These are phyloP conservation scores for Psidium guajava DNA, from an alignment of 345 rosid genomes.

Conservation along the genomic window DNA sequence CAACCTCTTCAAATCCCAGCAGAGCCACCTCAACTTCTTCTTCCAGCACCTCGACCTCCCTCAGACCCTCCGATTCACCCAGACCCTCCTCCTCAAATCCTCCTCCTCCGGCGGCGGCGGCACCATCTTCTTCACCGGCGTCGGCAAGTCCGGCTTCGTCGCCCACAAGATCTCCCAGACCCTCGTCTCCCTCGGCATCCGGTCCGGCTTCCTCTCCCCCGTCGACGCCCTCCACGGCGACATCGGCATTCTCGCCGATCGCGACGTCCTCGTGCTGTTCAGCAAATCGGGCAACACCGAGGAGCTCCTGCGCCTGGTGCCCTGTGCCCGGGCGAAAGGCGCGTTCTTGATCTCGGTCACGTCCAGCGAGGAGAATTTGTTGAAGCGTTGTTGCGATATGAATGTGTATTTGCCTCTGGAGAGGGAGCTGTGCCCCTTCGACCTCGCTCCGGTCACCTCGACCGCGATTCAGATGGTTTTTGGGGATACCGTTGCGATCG, in stretches of 20 bases:
- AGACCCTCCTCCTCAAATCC: slow-evolving; percentile 32
- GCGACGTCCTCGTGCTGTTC: slow-evolving; percentile 62
- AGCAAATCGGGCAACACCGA: slow-evolving; percentile 86
- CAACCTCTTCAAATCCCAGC: slow-evolving; percentile 81
- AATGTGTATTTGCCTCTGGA: slow-evolving; percentile 75
- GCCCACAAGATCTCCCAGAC: slow-evolving; percentile 92
- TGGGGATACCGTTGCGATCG: slow-evolving; percentile 95
- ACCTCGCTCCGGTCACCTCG: slow-evolving; percentile 95
- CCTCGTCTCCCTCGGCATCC: slow-evolving; percentile 67
- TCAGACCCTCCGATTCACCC: slow-evolving; percentile 61
- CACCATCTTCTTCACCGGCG: slow-evolving; percentile 82
- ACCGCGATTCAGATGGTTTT: slow-evolving; percentile 98
- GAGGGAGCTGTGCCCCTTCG: slow-evolving; percentile 88
- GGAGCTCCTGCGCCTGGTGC: slow-evolving; percentile 75
- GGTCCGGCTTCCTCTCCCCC: slow-evolving; percentile 71
- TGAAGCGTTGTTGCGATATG: slow-evolving; percentile 59
- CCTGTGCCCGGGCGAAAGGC: slow-evolving; percentile 84
- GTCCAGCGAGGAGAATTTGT: slow-evolving; percentile 60
- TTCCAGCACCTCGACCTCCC: slow-evolving; percentile 74
- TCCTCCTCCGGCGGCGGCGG: slow-evolving; percentile 27
- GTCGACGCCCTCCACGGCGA: slow-evolving; percentile 93
- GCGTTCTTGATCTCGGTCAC: slow-evolving; percentile 66
- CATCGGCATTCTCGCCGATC: slow-evolving; percentile 52
- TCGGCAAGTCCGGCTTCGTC: slow-evolving; percentile 93
- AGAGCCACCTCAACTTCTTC: slow-evolving; percentile 81